Base-by-base conservation (phyloP, 805 yeast genomes). In the Yamadazyma sp. region DNA sequence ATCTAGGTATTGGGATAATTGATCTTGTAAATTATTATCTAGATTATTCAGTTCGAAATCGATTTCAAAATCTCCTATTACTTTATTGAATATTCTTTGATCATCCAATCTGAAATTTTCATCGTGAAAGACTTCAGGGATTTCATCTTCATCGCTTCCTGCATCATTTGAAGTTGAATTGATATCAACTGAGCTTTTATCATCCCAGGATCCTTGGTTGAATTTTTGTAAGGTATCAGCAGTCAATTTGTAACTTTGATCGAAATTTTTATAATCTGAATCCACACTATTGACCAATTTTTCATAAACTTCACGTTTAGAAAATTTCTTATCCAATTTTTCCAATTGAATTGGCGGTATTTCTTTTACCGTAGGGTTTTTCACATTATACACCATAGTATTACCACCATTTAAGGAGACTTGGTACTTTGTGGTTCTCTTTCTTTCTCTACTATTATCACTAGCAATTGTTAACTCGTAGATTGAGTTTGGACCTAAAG, bases 81-180 rank as follows among this genome's bases (percentile, higher is more conserved):
- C 95, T 39, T 75, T 67, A 36, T 80, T 78, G 56, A 91, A 91
- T 1, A 81, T 71, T 38, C 96, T 70, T 5, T 96, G 96, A 53
- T 93, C 87, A 48, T 93, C 97, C 25, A 93, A 67, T 44, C 86
- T 70, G 59, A 93, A 93, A 26, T 78, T 73, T 6, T 73, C 65
- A 17, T 73, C 75, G 43, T 82, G 79, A 48, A 75, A 93, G 1
- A 86, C 76, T 2, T 64, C 57, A 0, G 98, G 98, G 5, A 93
- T 75, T 7, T 41, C 42, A 10, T 26, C 19, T 15, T 38, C 41
- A 3, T 30, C 35, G 12, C 11, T n/a, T 7, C 32, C 39, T 4
- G 23, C 33, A 22, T 43, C 43, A 1, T 36, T 37, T 5, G 39
- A 14, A 3, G 49, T 44, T 7, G 22, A 12, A 6, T 8, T 7